These are phyloP conservation scores for Wallacemonas rigidus DNA, from an alignment of 208 protist species.

Conservation along the genomic window DNA sequence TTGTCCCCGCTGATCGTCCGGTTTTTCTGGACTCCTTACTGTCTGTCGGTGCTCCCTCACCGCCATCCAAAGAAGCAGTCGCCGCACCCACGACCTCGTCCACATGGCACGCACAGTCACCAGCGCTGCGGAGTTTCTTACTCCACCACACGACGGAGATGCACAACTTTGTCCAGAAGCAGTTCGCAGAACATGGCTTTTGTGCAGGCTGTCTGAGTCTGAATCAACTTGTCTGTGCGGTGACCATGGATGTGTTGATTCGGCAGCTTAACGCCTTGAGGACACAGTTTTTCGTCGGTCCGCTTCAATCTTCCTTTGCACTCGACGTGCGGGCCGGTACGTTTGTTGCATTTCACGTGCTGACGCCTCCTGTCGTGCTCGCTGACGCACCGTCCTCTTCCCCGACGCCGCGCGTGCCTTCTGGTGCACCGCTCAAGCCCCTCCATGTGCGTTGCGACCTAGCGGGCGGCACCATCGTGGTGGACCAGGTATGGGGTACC, in stretches of 20 bases:
- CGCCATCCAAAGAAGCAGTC: background rate
- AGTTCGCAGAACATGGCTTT: slow-evolving; percentile 52
- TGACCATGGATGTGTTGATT: slow-evolving; percentile 68
- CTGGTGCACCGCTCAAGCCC: background rate
- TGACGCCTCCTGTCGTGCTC: slow-evolving; percentile 24
- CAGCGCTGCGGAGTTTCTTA: slow-evolving; percentile 16
- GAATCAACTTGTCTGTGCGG: slow-evolving; percentile 55
- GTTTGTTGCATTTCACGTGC: slow-evolving; percentile 37
- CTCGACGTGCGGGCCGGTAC: slow-evolving; percentile 72
- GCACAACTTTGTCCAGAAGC: slow-evolving; percentile 40
- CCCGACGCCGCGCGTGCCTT: background rate
- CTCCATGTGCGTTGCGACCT: slow-evolving; percentile 40
- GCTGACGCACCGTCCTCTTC: background rate
- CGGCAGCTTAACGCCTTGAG: slow-evolving; percentile 40
- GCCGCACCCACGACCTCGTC: background rate
- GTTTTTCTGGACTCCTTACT: slow-evolving; percentile 14
- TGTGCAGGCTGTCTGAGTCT: slow-evolving; percentile 53
- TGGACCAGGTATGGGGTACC: slow-evolving; percentile 47
- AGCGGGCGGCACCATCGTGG: slow-evolving; percentile 41
- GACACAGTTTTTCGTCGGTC: slow-evolving; percentile 51
- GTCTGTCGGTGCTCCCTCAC: background rate
- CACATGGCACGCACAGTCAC: background rate
- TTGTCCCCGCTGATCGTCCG: background rate
- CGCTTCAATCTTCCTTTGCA: slow-evolving; percentile 28
- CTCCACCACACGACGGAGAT: slow-evolving; percentile 49